These are phyloP conservation scores for Talaromyces sp. DNA, from an alignment of 2,329 filamentous ascomycete genomes.

Conservation along the genomic window DNA sequence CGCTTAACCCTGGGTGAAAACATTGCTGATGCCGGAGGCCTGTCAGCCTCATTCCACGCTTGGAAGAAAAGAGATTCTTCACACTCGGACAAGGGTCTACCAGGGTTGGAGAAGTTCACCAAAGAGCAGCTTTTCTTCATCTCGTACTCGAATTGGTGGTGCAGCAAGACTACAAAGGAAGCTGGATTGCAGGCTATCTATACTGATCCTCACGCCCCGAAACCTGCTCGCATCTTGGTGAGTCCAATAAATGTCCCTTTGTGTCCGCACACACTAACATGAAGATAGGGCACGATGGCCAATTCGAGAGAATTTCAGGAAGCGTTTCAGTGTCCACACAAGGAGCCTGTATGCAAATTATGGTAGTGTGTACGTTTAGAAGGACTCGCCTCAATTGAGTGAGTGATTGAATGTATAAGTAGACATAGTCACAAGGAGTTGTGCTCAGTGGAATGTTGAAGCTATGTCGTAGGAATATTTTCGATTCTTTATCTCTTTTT, in stretches of 20 bases:
- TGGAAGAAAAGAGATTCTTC: slow-evolving; percentile 59
- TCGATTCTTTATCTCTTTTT: too few species aligned
- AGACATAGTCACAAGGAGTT: background rate
- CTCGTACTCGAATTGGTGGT: slow-evolving; percentile 63
- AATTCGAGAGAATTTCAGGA: slow-evolving; percentile 66
- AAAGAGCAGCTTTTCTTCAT: slow-evolving; percentile 70
- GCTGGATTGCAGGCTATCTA: slow-evolving; percentile 56
- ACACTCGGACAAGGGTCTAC: slow-evolving; percentile 53
- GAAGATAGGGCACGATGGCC: slow-evolving; percentile 54
- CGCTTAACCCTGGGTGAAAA: slow-evolving; percentile 64
- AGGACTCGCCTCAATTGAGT: background rate
- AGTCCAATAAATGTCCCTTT: background rate
- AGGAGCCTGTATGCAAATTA: slow-evolving; percentile 65
- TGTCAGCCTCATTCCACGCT: slow-evolving; percentile 60
- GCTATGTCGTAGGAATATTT: too few species aligned
- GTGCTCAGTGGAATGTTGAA: background rate
- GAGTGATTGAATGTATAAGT: background rate
- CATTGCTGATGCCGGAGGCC: slow-evolving; percentile 66
- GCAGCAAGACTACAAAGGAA: slow-evolving; percentile 60
- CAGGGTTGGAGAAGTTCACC: slow-evolving; percentile 59
- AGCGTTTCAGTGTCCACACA: slow-evolving; percentile 62
- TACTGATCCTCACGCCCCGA: slow-evolving; percentile 63
- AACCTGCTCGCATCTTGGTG: slow-evolving; percentile 55
- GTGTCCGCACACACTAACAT: slow-evolving; percentile 7
- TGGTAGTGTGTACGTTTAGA: slow-evolving; percentile 50